Base-by-base conservation (phyloP, 2,329 filamentous ascomycete species). In the Parastagonospora avenae region DNA sequence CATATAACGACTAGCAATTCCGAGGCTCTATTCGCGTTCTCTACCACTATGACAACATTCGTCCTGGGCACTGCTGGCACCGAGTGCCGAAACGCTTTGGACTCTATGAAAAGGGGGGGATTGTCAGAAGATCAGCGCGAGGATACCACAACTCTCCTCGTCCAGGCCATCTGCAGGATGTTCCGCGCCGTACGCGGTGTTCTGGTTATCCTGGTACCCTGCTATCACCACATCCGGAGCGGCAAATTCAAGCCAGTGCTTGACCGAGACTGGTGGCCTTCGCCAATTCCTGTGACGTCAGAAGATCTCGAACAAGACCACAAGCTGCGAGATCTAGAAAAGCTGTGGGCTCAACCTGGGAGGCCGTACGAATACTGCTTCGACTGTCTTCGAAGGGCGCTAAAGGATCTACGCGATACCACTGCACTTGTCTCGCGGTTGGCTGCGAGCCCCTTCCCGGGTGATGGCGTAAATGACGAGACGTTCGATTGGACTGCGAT, bases 1-100 rank as follows among this genome's bases (percentile, higher is more conserved):
- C 53, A 71, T 2, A 66, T 79, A n/a, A 68, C 70, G 4, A 63
- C 71, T 11, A 66, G 68, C 8, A 76, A 76, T 41, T 73, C 70
- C 16, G 76, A 76, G 31, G 74, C 76, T 1, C 54, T 77, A 12
- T 76, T 66, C 15, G 67, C 29, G 8, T 66, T 59, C 50, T 61
- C 57, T 2, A 57, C 59, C 8, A 46, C 52, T 10, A 42, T 59
- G 1, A 61, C 60, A 4, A 42, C 56, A 1, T 68, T 55, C 42
- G 51, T 59, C 12, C 42, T 61, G 2, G 48, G 41, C 7, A 59
- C 60, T 4, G 52, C 57, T 14, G 51, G 39, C 27, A 54, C 54
- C 16, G 62, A 66, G 10, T 63, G 57, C 14, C 32, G 45, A 16
- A n/a, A 16, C 2, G 40, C 59, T 8, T 12, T 63, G 12, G 35